phyloP scores from a whole-genome alignment of 345 rosid species.

The Arabidopsis thaliana region DNA sequence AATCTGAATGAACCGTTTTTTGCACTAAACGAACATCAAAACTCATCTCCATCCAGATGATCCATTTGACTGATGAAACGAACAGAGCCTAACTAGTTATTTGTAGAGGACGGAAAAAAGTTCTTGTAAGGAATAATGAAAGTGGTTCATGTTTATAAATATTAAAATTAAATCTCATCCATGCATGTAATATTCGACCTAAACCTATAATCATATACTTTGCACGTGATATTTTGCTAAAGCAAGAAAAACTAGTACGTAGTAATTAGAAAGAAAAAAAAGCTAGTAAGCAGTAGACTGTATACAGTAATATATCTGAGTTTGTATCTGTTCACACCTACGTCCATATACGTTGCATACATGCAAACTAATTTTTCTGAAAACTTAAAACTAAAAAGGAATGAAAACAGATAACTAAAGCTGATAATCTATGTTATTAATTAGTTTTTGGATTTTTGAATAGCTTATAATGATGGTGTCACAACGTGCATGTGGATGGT shows the following conservation, averaged over 20 bases:
- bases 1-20: too few relatives aligned
- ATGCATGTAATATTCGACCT: slow-evolving; percentile 34
- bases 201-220: slow-evolving; percentile 35
- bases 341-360: slow-evolving; percentile 1
- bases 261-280: too few relatives aligned
- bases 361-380: slow-evolving; percentile 12
- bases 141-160: background rate
- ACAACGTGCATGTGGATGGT: slow-evolving; percentile 52
- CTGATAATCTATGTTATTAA: slow-evolving; percentile 27
- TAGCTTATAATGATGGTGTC: slow-evolving; percentile 51
- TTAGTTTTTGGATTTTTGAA: slow-evolving; percentile 21
- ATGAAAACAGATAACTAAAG: slow-evolving; percentile 27
- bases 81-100: too few relatives aligned
- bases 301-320: slow-evolving; percentile 20
- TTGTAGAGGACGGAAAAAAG: background rate
- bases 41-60: too few relatives aligned
- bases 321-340: slow-evolving; percentile 11
- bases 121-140: background rate
- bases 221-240: slow-evolving; percentile 40
- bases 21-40: too few relatives aligned
- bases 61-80: too few relatives aligned
- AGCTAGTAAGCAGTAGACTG: background rate
- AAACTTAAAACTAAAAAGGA: slow-evolving; percentile 23
- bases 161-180: slow-evolving; percentile 4
- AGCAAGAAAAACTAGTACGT: slow-evolving; percentile 31